Evolutionary conservation across 2,329 filamentous ascomycete species (phyloP).

Genomic region (Paradendryphiella salina): DNA sequence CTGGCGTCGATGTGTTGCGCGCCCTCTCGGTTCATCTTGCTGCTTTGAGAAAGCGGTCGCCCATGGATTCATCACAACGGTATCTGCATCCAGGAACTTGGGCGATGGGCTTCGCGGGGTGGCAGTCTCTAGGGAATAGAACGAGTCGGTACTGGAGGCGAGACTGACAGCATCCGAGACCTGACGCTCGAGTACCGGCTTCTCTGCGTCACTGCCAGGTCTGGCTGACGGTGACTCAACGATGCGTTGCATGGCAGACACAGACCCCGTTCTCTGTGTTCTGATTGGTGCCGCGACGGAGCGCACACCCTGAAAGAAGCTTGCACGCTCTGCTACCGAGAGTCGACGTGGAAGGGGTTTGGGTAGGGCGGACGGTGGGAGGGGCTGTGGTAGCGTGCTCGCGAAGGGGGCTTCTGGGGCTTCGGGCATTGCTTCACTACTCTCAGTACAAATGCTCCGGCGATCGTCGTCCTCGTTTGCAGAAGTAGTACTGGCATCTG

Average conservation of each 20-base stretch:
- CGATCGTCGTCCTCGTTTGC: slow-evolving; percentile 43
- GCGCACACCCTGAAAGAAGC: slow-evolving; percentile 36
- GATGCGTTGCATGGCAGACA: slow-evolving; percentile 26
- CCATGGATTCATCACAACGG: slow-evolving; percentile 37
- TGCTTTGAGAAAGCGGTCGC: slow-evolving; percentile 11
- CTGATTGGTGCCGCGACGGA: slow-evolving; percentile 34
- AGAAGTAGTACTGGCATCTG: slow-evolving; percentile 37
- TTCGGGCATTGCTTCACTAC: slow-evolving; percentile 31
- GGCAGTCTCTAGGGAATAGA: slow-evolving; percentile 41
- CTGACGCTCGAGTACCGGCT: slow-evolving; percentile 25
- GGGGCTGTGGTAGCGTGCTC: slow-evolving; percentile 18
- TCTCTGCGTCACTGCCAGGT: slow-evolving; percentile 7
- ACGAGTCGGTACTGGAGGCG: slow-evolving; percentile 44
- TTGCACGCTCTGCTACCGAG: slow-evolving; percentile 41
- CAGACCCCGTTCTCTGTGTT: slow-evolving; percentile 13
- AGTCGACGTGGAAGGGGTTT: slow-evolving; percentile 19
- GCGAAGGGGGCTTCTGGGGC: slow-evolving; percentile 28
- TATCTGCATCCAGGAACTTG: slow-evolving; percentile 39
- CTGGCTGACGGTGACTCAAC: slow-evolving; percentile 21
- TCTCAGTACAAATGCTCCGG: slow-evolving; percentile 41
- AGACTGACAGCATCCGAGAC: slow-evolving; percentile 40
- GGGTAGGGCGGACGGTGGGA: slow-evolving; percentile 5
- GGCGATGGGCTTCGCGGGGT: slow-evolving; percentile 34
- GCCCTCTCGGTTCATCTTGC: slow-evolving; percentile 29
- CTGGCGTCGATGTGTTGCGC: slow-evolving; percentile 42